Conservation (phyloP, 441 rosid genomes). For the Brassica balearica region DNA sequence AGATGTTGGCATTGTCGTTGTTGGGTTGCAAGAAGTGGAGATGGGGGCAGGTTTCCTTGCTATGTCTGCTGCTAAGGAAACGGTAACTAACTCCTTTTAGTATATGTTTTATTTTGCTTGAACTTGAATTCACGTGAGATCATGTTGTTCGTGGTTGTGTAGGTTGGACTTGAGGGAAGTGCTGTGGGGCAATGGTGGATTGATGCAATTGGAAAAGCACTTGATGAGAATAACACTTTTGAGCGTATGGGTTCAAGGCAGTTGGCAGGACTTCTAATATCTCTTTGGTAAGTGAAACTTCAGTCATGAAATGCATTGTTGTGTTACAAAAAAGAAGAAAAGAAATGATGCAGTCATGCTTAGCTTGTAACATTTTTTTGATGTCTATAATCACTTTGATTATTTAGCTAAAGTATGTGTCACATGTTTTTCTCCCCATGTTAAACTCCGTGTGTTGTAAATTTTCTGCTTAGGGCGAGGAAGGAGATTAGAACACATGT, state of each 20-base stretch:
- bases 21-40: conserved; percentile 97
- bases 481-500: conserved; percentile 69
- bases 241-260: conserved; percentile 99
- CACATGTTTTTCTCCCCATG: neutral
- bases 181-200: conserved; percentile 93
- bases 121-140: conserved; percentile 1
- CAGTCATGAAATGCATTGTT: neutral
- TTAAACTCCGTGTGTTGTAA: conserved; percentile 25
- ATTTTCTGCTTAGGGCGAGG: conserved; percentile 70
- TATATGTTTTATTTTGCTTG: conserved; percentile 15
- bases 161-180: conserved; percentile 99
- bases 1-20: conserved; percentile 89
- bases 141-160: conserved; percentile 40
- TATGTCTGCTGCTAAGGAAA: conserved; percentile 98
- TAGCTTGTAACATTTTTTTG: conserved; percentile 5
- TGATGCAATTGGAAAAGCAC: conserved; percentile 85
- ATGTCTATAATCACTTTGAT: conserved; percentile 8
- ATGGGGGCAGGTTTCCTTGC: conserved; percentile 99
- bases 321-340: no score
- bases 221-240: conserved; percentile 77
- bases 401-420: neutral
- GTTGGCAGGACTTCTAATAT: conserved; percentile 85
- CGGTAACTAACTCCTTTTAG: conserved; percentile 52
- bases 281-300: conserved; percentile 74
- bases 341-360: conserved; percentile 25